Conservation (phyloP, 2,329 filamentous ascomycete species). For the Rutstroemia sp. region DNA sequence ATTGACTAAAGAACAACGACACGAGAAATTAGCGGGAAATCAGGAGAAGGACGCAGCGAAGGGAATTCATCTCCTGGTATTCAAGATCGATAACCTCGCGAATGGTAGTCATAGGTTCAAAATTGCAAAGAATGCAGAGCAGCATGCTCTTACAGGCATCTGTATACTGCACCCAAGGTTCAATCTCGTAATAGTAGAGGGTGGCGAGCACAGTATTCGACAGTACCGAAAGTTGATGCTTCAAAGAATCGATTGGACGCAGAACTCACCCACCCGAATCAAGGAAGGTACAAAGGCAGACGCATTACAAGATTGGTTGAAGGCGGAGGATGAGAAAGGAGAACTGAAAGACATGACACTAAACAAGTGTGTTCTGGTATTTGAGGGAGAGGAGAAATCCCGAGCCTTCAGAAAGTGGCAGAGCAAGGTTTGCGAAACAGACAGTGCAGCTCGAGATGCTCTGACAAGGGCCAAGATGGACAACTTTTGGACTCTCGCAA, state of each 20-base stretch:
- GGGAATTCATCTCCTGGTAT: constrained; percentile 79
- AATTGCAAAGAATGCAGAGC: constrained; percentile 85
- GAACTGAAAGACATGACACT: constrained; percentile 71
- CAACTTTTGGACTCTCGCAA: constrained; percentile 88
- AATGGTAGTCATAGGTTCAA: constrained; percentile 94
- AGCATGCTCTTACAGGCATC: constrained; percentile 79
- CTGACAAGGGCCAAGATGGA: constrained; percentile 81
- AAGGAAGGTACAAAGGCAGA: constrained; percentile 55
- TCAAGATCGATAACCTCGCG: constrained; percentile 80
- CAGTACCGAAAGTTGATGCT: constrained; percentile 91
- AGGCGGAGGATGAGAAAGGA: constrained; percentile 70
- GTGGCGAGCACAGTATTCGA: constrained; percentile 73
- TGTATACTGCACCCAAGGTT: constrained; percentile 87
- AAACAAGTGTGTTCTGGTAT: constrained; percentile 79
- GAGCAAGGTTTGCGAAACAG: constrained; percentile 86
- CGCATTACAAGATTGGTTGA: constrained; percentile 66
- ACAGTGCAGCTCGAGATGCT: constrained; percentile 77
- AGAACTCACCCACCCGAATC: constrained; percentile 66
- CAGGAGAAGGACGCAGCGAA: constrained; percentile 84
- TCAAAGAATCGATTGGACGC: constrained; percentile 89
- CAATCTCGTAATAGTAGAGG: constrained; percentile 86
- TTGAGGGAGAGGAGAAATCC: constrained; percentile 81
- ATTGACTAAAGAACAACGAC: constrained; percentile 78
- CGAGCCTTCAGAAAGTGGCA: constrained; percentile 82
- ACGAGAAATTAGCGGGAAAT: constrained; percentile 74